These are phyloP conservation scores for Claviceps pazoutovae DNA, from an alignment of 2,329 filamentous ascomycete genomes.

Conservation along the genomic window DNA sequence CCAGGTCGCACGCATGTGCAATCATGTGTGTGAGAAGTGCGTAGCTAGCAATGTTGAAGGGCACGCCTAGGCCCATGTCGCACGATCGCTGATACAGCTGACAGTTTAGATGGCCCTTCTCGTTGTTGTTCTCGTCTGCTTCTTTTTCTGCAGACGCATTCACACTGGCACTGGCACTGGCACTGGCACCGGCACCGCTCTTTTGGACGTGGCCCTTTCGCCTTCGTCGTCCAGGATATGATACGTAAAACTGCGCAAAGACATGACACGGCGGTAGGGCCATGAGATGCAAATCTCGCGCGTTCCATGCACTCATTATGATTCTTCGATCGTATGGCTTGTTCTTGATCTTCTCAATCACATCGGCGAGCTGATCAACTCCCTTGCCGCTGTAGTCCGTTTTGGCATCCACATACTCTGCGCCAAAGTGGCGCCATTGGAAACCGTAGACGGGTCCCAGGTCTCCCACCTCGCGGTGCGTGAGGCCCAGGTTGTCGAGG, in stretches of 20 bases:
- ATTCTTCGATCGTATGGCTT: constrained; percentile 84
- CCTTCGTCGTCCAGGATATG: constrained; percentile 39
- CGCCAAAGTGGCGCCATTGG: constrained; percentile 97
- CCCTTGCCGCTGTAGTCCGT: constrained; percentile 79
- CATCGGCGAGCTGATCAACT: constrained; percentile 82
- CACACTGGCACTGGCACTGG: background rate
- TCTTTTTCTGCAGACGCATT: background rate
- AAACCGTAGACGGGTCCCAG: constrained; percentile 95
- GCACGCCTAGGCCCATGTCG: constrained; percentile 94
- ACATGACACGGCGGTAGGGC: constrained; percentile 90
- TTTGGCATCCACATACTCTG: constrained; percentile 65
- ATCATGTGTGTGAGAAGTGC: constrained; percentile 91
- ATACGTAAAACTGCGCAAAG: constrained; percentile 94
- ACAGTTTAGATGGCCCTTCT: constrained; percentile 60
- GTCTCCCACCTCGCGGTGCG: constrained; percentile 73
- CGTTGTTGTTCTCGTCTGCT: background rate
- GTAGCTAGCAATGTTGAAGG: constrained; percentile 96
- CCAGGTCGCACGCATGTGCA: constrained; percentile 70
- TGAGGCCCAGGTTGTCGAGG: constrained; percentile 72
- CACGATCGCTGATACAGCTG: constrained; percentile 87
- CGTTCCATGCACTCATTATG: constrained; percentile 90
- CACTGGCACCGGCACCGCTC: background rate
- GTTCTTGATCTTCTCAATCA: constrained; percentile 72
- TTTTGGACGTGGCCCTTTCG: background rate
- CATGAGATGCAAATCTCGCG: constrained; percentile 72